Conservation (phyloP, 129 eudicot species). For the Flaveria sonorensis region DNA sequence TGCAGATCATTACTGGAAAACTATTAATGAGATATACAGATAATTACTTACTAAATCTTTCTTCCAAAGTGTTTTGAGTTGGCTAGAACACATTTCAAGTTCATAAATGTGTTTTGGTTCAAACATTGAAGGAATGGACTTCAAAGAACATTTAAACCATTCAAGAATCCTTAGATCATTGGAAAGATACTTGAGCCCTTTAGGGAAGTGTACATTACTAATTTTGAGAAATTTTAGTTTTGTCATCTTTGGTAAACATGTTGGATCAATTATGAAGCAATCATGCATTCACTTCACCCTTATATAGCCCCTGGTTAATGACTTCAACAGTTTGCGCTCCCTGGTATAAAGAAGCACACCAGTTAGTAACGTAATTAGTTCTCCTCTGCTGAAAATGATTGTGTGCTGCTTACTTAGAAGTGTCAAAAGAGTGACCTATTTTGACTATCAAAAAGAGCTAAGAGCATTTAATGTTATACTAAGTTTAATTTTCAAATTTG, state of each 20-base stretch:
- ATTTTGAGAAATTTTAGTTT: constrained; percentile 26
- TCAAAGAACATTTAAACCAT: constrained; percentile 32
- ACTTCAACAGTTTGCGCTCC: constrained; percentile 5
- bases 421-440: too few relatives aligned
- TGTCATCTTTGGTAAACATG: constrained; percentile 17
- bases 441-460: too few relatives aligned
- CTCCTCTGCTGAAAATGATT: too few relatives aligned
- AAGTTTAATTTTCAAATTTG: too few relatives aligned
- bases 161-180: constrained; percentile 31
- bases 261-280: not conserved
- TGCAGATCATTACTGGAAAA: too few relatives aligned
- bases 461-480: too few relatives aligned
- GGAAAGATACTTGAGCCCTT: constrained; percentile 28
- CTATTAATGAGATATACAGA: too few relatives aligned
- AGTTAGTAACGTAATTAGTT: too few relatives aligned
- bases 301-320: constrained; percentile 25
- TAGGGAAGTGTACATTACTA: not conserved
- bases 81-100: constrained; percentile 29
- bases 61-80: constrained; percentile 27
- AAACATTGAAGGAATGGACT: constrained; percentile 25
- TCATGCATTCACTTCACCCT: constrained; percentile 9
- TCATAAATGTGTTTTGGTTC: constrained; percentile 25
- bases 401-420: too few relatives aligned
- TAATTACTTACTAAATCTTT: constrained; percentile 25
- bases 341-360: too few relatives aligned